Base-by-base conservation (phyloP, 176 grass and related monocot species). In the Secale cereale region DNA sequence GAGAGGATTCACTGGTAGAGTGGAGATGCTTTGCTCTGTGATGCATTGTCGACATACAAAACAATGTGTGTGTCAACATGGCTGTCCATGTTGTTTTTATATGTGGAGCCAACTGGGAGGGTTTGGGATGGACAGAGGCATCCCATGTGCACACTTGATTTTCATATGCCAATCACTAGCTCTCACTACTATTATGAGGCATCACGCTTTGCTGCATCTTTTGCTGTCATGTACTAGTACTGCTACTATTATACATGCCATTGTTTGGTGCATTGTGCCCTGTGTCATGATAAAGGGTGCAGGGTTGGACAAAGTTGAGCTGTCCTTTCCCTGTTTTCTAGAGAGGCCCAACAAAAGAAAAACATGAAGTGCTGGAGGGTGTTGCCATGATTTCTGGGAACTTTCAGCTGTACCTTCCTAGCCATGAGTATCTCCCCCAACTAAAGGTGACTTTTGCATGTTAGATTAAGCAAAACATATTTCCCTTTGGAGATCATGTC, bases 131-230 rank as follows among this genome's bases (percentile, higher is more conserved):
- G 0, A 77, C 69, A 86, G 92, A 68, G 81, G 81, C 95, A 94
- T 78, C 46, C 78, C 90, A 97, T 97, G 92, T 94, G 90, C 92
- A 81, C 45, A 76, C 27, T 56, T 76, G 45, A 85, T 92, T 85
- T 74, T 80, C 16, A 77, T 89, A 87, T 77, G 17, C 74, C 63
- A 79, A 80, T 74, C 78, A 81, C 71, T 9, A 45, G 77, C 36
- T 60, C 82, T 59, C 69, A 81, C 77, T 62, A 40, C 29, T 87
- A 84, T 91, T 75, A 84, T 84, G 81, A 87, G 48, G 89, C 69
- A 85, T 81, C 81, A 83, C 74, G 81, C 70, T 80, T 87, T 81
- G 89, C 40, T 78, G 76, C 85, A 91, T 91, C 69, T 91, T 87
- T 76, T 87, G 76, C 39, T 84, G 81, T 84, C 85, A 77, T 65